A percentile compares a stretch with the other conserved stretches of the same genome.
phyloP scores from a whole-genome alignment of 495 filamentous ascomycete species.

The Podospora sp. region DNA sequence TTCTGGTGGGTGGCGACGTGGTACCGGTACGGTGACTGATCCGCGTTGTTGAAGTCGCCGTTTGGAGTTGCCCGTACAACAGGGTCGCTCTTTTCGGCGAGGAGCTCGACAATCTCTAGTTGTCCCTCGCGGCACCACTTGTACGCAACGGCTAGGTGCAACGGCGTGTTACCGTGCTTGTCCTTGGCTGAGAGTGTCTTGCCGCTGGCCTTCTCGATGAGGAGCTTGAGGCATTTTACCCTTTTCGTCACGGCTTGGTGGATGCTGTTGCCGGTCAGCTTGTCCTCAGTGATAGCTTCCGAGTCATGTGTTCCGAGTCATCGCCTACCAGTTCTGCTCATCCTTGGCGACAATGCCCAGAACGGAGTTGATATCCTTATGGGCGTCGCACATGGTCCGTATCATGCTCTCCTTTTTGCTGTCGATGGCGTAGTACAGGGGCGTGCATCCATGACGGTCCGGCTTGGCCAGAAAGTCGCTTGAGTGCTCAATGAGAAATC shows the following conservation, averaged over 20 bases:
- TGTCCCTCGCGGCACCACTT: not conserved
- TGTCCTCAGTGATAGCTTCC: no score
- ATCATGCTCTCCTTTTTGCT: slow-evolving; percentile 7
- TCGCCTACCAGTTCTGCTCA: not conserved
- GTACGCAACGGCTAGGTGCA: not conserved
- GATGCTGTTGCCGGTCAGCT: not conserved
- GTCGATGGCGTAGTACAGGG: slow-evolving; percentile 9
- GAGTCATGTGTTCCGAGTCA: no score
- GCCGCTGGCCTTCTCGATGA: not conserved
- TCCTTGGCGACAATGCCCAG: not conserved
- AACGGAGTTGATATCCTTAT: not conserved
- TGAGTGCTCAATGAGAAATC: not conserved
- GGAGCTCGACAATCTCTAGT: not conserved
- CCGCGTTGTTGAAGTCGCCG: slow-evolving; percentile 20
- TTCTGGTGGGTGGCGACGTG: slow-evolving; percentile 17
- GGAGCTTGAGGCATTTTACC: not conserved
- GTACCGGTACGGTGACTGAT: slow-evolving; percentile 31
- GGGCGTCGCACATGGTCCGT: slow-evolving; percentile 21
- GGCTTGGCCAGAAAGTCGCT: not conserved
- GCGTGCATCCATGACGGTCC: not conserved
- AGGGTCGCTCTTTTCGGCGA: not conserved
- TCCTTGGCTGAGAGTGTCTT: not conserved
- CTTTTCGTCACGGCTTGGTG: not conserved
- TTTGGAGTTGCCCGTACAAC: slow-evolving; percentile 22
- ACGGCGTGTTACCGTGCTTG: not conserved